Base-by-base conservation (phyloP, 1,284 basidiomycete species). In the Leccinum solheimii region DNA sequence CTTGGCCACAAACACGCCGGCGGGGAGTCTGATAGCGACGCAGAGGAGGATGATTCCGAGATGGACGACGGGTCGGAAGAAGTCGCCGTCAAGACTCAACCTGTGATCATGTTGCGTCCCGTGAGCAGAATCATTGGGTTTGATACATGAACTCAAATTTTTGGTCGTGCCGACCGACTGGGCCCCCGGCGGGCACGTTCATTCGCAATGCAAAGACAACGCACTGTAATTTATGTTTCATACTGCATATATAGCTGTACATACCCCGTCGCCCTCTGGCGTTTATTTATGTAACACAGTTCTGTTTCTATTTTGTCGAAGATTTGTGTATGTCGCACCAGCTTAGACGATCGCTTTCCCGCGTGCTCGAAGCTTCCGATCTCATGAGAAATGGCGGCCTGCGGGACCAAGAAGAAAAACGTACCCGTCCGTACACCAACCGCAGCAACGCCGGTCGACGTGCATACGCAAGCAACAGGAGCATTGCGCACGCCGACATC, bases 41-140 rank as follows among this genome's bases (percentile, higher is more conserved):
- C 74, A 11, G 86, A 87, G 55, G 82, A 80, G 11, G 86, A 86
- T 34, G 83, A 81, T 51, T 73, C 73, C 45, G 85, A 81, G 60
- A 74, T 82, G 58, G 83, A 83, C 62, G 60, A 70, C 64, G 55
- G 62, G 60, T 68, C 77, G 38, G 75, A 81, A 62, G 74, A 76
- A 26, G 59, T 26, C 62, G 71, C 27, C 65, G 73, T 77, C 56
- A 83, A 82, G 64, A 80, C 80, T 60, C 70, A 74, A 11, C 83
- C 83, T 53, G 80, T 81, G 5, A 81, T 90, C 58, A 86, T 76
- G 67, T 65, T 89, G 55, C 80, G 82, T 62, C 88, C 88, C 19
- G 75, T 85, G 66, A 82, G 80, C 66, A 84, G 79, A 66, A 81
- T 88, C 59, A 76, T 84, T 54, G 88, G 88, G n/a, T 90, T 90